phyloP scores from a whole-genome alignment of 2,329 filamentous ascomycete species.

The Neofusicoccum ribis region DNA sequence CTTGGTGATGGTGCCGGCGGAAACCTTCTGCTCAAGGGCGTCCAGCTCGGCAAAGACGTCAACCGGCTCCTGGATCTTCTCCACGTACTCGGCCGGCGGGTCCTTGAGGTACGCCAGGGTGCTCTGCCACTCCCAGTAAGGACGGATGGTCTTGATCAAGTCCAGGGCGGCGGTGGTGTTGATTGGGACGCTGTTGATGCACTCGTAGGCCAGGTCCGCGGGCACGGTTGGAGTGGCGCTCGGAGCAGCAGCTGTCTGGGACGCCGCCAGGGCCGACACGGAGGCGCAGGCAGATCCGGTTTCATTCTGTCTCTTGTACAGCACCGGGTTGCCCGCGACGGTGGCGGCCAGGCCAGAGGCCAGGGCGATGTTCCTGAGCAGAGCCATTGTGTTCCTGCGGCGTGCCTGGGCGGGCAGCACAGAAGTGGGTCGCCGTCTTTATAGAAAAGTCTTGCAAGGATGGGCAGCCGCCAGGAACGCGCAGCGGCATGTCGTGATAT shows the following conservation, averaged over 20 bases:
- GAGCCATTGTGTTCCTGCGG: background rate
- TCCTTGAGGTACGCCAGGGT: conserved; percentile 47
- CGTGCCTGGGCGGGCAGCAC: background rate
- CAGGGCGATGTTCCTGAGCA: conserved; percentile 8
- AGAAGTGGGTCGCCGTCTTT: background rate
- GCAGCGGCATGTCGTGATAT: background rate
- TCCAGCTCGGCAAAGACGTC: conserved; percentile 45
- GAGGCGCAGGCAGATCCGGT: conserved; percentile 20
- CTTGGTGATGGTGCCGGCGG: conserved; percentile 36
- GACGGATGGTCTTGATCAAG: conserved; percentile 42
- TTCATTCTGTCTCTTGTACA: background rate
- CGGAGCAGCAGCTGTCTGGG: conserved; percentile 12
- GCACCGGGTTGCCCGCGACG: background rate
- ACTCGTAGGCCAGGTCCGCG: conserved; percentile 47
- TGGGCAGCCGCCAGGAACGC: background rate
- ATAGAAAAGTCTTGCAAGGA: background rate
- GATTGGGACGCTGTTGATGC: conserved; percentile 46
- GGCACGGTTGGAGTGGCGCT: conserved; percentile 36
- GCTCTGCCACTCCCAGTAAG: conserved; percentile 50
- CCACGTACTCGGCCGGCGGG: conserved; percentile 47
- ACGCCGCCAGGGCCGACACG: conserved; percentile 16
- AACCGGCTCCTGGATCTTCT: conserved; percentile 47
- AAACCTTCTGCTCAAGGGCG: conserved; percentile 40
- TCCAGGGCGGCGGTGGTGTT: conserved; percentile 42
- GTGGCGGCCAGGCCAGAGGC: background rate